Evolutionary conservation across 768 basidiomycete genomes (phyloP).

Genomic region (Suillus paluster): DNA sequence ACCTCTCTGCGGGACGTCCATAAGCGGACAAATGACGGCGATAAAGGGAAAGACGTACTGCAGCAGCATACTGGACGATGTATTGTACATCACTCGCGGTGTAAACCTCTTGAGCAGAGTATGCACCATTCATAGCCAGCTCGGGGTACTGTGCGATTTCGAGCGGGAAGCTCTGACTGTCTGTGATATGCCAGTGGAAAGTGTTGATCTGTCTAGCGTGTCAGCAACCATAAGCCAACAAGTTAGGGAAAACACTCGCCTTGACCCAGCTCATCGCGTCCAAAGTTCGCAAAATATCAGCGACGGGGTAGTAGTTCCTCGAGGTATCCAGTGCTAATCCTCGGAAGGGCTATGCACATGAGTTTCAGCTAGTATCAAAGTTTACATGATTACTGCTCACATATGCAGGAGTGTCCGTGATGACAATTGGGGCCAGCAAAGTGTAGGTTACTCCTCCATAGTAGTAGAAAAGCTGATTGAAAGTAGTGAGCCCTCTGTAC

Average conservation of each 20-base stretch:
- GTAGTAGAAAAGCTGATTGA: too few species aligned
- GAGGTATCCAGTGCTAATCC: conserved; percentile 50
- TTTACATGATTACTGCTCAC: conserved; percentile 41
- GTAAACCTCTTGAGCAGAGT: conserved; percentile 40
- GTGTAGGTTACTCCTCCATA: too few species aligned
- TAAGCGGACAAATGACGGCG: neutral
- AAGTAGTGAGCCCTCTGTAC: too few species aligned
- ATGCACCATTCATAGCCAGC: conserved; percentile 49
- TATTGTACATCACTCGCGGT: conserved; percentile 51
- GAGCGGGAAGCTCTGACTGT: conserved; percentile 57
- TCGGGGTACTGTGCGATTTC: conserved; percentile 42
- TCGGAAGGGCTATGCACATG: conserved; percentile 36
- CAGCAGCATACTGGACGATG: conserved; percentile 66
- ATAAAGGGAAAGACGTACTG: conserved; percentile 46
- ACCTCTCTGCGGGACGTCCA: conserved; percentile 48
- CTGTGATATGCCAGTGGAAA: conserved; percentile 53
- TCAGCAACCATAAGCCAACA: neutral
- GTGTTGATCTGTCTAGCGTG: conserved; percentile 43
- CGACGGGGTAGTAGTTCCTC: too few species aligned
- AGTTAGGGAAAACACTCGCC: conserved; percentile 31
- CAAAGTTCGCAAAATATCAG: too few species aligned
- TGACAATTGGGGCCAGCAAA: conserved; percentile 42
- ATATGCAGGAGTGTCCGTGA: conserved; percentile 53
- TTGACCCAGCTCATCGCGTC: too few species aligned
- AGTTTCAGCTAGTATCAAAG: neutral